These are phyloP conservation scores for Pseudogymnoascus pannorum DNA, from an alignment of 2,329 filamentous ascomycete genomes.

Conservation along the genomic window DNA sequence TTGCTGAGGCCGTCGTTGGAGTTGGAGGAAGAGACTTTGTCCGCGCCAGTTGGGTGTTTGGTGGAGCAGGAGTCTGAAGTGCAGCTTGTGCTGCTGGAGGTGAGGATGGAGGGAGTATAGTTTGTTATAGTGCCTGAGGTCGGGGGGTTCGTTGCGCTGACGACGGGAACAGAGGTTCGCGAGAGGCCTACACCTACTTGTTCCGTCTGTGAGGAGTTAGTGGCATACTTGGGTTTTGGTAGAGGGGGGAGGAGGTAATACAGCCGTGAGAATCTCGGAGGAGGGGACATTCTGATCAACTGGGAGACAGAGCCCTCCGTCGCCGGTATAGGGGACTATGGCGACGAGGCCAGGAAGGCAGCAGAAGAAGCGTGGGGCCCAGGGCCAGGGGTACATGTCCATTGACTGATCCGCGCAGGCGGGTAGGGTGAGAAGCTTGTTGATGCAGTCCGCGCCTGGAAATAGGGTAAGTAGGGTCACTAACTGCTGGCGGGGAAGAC, in stretches of 20 bases:
- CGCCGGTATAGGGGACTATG: not conserved
- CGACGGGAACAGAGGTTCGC: not conserved
- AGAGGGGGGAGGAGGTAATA: not conserved
- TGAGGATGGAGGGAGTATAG: not conserved
- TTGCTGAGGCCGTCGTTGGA: not conserved
- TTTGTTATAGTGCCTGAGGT: not conserved
- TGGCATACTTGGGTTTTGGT: not conserved
- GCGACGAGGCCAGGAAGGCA: not conserved
- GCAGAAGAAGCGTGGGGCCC: not conserved
- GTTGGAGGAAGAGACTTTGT: not conserved
- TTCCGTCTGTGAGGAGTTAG: not conserved
- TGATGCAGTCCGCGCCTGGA: not conserved
- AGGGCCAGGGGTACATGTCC: conserved; percentile 3
- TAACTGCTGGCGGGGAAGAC: not conserved
- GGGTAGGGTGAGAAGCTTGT: not conserved
- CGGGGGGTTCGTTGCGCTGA: not conserved
- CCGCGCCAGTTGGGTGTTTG: not conserved
- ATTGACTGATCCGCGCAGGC: conserved; percentile 2
- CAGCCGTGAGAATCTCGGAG: not conserved
- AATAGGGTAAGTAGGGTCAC: not conserved
- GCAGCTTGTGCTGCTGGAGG: not conserved
- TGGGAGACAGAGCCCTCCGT: not conserved
- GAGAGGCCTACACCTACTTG: conserved; percentile 1
- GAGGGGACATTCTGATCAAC: not conserved
- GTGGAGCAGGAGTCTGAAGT: not conserved